Percentiles rank a stretch among this genome's conserved stretches.
Conservation (phyloP, 768 basidiomycete genomes). For the Leccinum aurantiacum region DNA sequence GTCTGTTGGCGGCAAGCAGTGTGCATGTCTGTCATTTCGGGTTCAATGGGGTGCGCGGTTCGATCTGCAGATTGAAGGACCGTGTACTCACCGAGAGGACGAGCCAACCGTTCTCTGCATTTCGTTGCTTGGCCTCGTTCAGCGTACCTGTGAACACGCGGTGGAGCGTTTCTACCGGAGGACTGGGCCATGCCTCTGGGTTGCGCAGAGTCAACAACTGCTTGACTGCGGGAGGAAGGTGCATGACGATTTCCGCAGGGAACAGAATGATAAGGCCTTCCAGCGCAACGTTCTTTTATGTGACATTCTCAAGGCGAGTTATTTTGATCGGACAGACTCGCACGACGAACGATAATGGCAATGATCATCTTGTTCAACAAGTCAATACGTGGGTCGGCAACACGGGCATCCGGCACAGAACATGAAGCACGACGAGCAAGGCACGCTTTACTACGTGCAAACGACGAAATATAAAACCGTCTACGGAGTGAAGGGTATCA, state of each 20-base stretch:
- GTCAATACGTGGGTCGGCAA: slow-evolving; percentile 12
- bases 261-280: not conserved
- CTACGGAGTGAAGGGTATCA: slow-evolving; percentile 24
- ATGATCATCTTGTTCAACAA: slow-evolving; percentile 26
- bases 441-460: slow-evolving; percentile 4
- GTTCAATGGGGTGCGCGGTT: slow-evolving; percentile 25
- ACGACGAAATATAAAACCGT: slow-evolving; percentile 2
- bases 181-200: slow-evolving; percentile 58
- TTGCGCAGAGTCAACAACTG: slow-evolving; percentile 68
- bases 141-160: slow-evolving; percentile 60
- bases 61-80: slow-evolving; percentile 10
- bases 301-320: not conserved
- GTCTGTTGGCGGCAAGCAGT: slow-evolving; percentile 78
- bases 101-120: slow-evolving; percentile 77
- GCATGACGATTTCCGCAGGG: slow-evolving; percentile 35
- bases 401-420: slow-evolving; percentile 23
- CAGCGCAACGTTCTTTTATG: slow-evolving; percentile 8
- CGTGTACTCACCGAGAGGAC: slow-evolving; percentile 62
- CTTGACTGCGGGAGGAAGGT: slow-evolving; percentile 67
- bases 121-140: slow-evolving; percentile 59
- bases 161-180: slow-evolving; percentile 52
- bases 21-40: slow-evolving; percentile 68
- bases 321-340: slow-evolving; percentile 1
- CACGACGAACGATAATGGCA: not conserved
- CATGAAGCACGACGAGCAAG: slow-evolving; percentile 14